Percentiles rank a stretch among this genome's conserved stretches.
phyloP scores from a whole-genome alignment of 2,329 filamentous ascomycete genomes.

The Rhexocercosporidium sp. region DNA sequence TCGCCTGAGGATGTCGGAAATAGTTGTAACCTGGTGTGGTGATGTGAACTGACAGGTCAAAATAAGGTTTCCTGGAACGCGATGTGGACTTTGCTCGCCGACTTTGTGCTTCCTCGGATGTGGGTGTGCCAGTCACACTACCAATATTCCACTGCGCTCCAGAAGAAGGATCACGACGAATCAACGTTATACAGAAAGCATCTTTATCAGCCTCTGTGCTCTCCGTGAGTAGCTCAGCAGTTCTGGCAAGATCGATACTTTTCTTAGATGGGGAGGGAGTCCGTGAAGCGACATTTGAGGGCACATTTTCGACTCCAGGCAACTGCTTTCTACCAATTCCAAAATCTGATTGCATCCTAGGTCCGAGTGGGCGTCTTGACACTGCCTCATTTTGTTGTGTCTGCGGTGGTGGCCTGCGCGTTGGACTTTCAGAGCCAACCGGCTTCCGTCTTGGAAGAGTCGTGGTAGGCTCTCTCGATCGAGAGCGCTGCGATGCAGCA shows the following conservation, averaged over 20 bases:
- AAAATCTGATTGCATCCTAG: conserved; percentile 28
- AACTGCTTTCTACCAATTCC: conserved; percentile 27
- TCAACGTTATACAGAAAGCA: conserved; percentile 54
- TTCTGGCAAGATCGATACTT: conserved; percentile 16
- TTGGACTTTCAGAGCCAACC: conserved; percentile 17
- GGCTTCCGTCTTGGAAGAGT: conserved; percentile 24
- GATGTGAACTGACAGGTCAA: conserved; percentile 41
- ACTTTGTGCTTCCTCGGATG: conserved; percentile 33
- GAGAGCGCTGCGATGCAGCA: background rate
- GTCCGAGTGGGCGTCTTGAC: conserved; percentile 27
- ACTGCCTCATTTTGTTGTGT: background rate
- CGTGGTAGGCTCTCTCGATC: background rate
- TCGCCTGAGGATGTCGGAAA: conserved; percentile 34
- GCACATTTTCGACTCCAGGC: conserved; percentile 27
- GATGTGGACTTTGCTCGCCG: conserved; percentile 32
- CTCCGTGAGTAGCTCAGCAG: background rate
- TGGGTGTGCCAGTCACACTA: conserved; percentile 53
- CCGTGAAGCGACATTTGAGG: conserved; percentile 7
- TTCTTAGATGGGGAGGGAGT: background rate
- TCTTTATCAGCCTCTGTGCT: background rate
- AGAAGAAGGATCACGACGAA: conserved; percentile 73
- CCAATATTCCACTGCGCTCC: conserved; percentile 79
- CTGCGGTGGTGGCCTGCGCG: conserved; percentile 3
- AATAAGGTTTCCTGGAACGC: conserved; percentile 46
- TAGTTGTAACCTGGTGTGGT: conserved; percentile 41